These are phyloP conservation scores for Exophiala aquamarina DNA, from an alignment of 2,329 filamentous ascomycete species.

Conservation along the genomic window DNA sequence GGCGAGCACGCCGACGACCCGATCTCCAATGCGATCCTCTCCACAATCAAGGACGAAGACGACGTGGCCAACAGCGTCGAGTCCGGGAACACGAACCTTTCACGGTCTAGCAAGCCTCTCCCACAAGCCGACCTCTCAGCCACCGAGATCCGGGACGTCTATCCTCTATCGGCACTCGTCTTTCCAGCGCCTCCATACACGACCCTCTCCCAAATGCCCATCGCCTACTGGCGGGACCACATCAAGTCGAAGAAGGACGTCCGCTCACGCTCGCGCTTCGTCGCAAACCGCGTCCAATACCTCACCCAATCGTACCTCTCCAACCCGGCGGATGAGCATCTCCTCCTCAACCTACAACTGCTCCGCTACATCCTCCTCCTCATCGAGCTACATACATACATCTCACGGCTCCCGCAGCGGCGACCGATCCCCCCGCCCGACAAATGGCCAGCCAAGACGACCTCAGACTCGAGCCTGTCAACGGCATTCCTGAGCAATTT, in stretches of 20 bases:
- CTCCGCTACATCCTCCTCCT: slow-evolving; percentile 47
- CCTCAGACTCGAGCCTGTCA: slow-evolving; percentile 16
- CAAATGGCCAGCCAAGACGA: slow-evolving; percentile 24
- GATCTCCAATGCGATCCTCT: slow-evolving; percentile 44
- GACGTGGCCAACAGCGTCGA: slow-evolving; percentile 16
- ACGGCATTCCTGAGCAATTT: slow-evolving; percentile 40
- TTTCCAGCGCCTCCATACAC: slow-evolving; percentile 39
- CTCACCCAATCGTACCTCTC: slow-evolving; percentile 40
- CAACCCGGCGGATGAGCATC: slow-evolving; percentile 24
- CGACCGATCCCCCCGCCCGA: slow-evolving; percentile 27
- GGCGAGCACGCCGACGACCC: slow-evolving; percentile 34
- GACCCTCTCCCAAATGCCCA: slow-evolving; percentile 43
- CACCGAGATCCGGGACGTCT: slow-evolving; percentile 46
- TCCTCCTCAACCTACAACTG: slow-evolving; percentile 36
- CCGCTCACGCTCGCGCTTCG: slow-evolving; percentile 42
- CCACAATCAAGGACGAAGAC: slow-evolving; percentile 38
- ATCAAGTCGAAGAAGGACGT: slow-evolving; percentile 37
- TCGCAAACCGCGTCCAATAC: slow-evolving; percentile 42
- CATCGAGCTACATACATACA: slow-evolving; percentile 43
- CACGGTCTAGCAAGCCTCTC: slow-evolving; percentile 48
- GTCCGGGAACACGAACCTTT: slow-evolving; percentile 32
- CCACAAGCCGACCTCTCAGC: slow-evolving; percentile 44
- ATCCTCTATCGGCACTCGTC: slow-evolving; percentile 43
- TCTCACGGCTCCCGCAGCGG: slow-evolving; percentile 36
- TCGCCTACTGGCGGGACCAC: slow-evolving; percentile 44